Evolutionary conservation across 2,329 filamentous ascomycete genomes (phyloP).

Genomic region (Penicillium sp.): DNA sequence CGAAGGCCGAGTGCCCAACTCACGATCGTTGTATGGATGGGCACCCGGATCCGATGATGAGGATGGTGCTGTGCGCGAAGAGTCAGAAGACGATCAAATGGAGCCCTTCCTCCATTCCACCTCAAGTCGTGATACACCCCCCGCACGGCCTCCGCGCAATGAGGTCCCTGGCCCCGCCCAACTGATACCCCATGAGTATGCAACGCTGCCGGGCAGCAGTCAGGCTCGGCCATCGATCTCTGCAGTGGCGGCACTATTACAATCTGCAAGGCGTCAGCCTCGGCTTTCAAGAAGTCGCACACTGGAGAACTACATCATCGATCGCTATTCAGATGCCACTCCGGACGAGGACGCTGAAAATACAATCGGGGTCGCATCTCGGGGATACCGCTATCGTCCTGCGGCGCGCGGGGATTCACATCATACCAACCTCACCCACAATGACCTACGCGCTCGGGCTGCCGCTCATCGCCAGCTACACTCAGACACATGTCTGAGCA

Average conservation of each 20-base stretch:
- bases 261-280: constrained; percentile 35
- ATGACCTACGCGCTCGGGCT: constrained; percentile 29
- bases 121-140: constrained; percentile 20
- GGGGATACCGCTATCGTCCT: constrained; percentile 30
- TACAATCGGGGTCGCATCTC: constrained; percentile 8
- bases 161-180: constrained; percentile 17
- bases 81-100: constrained; percentile 25
- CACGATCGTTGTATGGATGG: constrained; percentile 54
- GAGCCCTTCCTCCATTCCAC: constrained; percentile 22
- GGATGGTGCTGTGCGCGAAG: constrained; percentile 19
- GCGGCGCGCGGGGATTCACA: constrained; percentile 23
- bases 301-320: constrained; percentile 35
- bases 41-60: constrained; percentile 43
- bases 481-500: constrained; percentile 27
- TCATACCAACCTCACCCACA: constrained; percentile 25
- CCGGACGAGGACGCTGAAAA: constrained; percentile 24
- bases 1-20: constrained; percentile 46
- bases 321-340: constrained; percentile 26
- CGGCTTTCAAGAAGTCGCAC: constrained; percentile 32
- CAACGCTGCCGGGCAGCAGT: constrained; percentile 10
- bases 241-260: constrained; percentile 34
- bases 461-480: constrained; percentile 32
- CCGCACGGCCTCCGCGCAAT: constrained; percentile 21
- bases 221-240: constrained; percentile 20
- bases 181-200: constrained; percentile 5